Evolutionary conservation across 2,329 filamentous ascomycete species (phyloP).

Genomic region (Diaporthe sp.): DNA sequence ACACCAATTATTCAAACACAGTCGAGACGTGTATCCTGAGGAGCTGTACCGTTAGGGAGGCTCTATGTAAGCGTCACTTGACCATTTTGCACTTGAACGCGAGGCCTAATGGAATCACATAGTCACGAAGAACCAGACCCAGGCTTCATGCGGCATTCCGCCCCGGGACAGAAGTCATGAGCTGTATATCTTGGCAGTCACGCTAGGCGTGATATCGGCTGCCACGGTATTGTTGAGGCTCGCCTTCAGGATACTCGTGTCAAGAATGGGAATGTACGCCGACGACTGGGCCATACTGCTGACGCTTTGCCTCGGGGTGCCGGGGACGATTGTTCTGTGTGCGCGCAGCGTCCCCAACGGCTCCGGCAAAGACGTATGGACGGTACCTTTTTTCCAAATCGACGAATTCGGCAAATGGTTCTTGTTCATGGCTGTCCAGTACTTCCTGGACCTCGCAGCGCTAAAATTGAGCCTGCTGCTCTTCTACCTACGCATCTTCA

Average conservation of each 20-base stretch:
- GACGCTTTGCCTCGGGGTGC: slow-evolving; percentile 39
- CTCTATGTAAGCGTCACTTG: slow-evolving; percentile 7
- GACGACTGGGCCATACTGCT: slow-evolving; percentile 44
- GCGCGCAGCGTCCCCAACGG: slow-evolving; percentile 42
- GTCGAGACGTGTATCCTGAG: slow-evolving; percentile 23
- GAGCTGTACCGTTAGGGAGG: slow-evolving; percentile 35
- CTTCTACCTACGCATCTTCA: slow-evolving; percentile 40
- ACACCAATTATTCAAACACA: background rate
- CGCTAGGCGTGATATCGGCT: slow-evolving; percentile 35
- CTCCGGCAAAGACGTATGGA: slow-evolving; percentile 49
- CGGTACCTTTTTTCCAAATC: slow-evolving; percentile 46
- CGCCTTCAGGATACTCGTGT: slow-evolving; percentile 40
- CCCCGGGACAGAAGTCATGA: slow-evolving; percentile 5
- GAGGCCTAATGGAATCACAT: background rate
- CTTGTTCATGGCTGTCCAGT: slow-evolving; percentile 45
- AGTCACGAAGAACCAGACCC: slow-evolving; percentile 35
- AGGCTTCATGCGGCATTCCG: slow-evolving; percentile 26
- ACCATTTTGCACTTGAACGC: background rate
- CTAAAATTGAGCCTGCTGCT: slow-evolving; percentile 36
- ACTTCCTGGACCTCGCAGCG: slow-evolving; percentile 34
- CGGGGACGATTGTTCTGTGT: slow-evolving; percentile 39
- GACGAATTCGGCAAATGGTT: slow-evolving; percentile 46
- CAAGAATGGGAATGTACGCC: slow-evolving; percentile 32
- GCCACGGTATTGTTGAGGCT: slow-evolving; percentile 34
- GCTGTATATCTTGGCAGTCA: slow-evolving; percentile 8